Evolutionary conservation across 331 rosid genomes (phyloP).

Genomic region (Acacia concinna): DNA sequence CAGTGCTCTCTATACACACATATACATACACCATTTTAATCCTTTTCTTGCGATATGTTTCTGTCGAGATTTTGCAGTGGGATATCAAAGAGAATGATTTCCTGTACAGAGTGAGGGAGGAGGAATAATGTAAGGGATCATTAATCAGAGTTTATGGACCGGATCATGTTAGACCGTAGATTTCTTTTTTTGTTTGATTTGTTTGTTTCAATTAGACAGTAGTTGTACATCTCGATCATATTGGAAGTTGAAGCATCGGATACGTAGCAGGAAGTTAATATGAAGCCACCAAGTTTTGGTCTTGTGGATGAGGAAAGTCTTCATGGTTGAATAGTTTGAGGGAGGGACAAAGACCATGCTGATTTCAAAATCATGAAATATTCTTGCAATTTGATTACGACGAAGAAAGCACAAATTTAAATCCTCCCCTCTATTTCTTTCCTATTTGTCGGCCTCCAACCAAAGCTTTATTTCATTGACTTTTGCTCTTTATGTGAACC

Average conservation of each 20-base stretch:
- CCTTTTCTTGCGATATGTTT: neutral
- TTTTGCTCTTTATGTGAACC: neutral
- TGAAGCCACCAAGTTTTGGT: neutral
- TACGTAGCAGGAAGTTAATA: slow-evolving; percentile 43
- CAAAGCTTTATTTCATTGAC: neutral
- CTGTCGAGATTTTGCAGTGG: neutral
- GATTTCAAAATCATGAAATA: neutral
- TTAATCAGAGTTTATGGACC: neutral
- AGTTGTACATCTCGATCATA: neutral
- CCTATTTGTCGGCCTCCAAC: neutral
- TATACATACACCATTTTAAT: too few relatives aligned
- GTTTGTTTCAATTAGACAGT: neutral
- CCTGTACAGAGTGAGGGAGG: neutral
- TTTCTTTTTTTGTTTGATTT: neutral
- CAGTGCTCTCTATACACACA: neutral
- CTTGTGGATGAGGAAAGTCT: neutral
- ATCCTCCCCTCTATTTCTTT: neutral
- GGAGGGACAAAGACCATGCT: neutral
- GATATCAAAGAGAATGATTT: neutral
- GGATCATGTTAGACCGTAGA: too few relatives aligned
- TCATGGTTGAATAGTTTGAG: neutral
- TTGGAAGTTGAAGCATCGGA: slow-evolving; percentile 58
- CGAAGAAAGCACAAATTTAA: neutral
- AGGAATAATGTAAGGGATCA: neutral
- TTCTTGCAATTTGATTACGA: too few relatives aligned